phyloP scores from a whole-genome alignment of 768 basidiomycete genomes.

The Stropharia rugosoannulata region DNA sequence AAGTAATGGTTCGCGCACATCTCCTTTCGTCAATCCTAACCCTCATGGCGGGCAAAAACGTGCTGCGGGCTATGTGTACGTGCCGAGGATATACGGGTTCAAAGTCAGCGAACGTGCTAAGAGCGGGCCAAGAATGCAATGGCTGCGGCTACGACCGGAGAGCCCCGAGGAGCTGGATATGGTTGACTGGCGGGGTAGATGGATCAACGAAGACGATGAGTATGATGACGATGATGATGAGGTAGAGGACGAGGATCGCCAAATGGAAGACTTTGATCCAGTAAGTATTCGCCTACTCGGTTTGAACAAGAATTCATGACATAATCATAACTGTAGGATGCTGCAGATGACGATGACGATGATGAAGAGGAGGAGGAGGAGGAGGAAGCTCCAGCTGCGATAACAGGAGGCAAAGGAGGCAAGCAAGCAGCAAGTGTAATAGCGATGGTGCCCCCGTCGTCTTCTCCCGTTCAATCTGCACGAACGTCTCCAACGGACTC shows the following conservation, averaged over 20 bases:
- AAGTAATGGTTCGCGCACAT: slow-evolving; percentile 45
- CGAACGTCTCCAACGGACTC: slow-evolving; percentile 53
- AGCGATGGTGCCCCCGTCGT: slow-evolving; percentile 28
- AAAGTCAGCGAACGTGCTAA: slow-evolving; percentile 94
- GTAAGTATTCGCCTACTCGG: slow-evolving; percentile 36
- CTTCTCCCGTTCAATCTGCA: slow-evolving; percentile 43
- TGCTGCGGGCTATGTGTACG: slow-evolving; percentile 84
- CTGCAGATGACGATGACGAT: slow-evolving; percentile 52
- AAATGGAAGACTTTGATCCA: slow-evolving; percentile 86
- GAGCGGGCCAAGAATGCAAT: slow-evolving; percentile 95
- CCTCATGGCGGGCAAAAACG: slow-evolving; percentile 87
- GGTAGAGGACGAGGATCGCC: slow-evolving; percentile 70
- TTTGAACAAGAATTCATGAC: background rate
- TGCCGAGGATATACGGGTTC: slow-evolving; percentile 95
- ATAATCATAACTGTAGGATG: slow-evolving; percentile 38
- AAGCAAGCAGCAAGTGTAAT: slow-evolving; percentile 10
- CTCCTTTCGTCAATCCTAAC: slow-evolving; percentile 84
- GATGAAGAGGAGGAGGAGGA: slow-evolving; percentile 66
- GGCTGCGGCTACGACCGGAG: slow-evolving; percentile 88
- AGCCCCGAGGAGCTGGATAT: slow-evolving; percentile 76
- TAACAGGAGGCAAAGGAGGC: slow-evolving; percentile 21
- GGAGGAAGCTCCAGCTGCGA: slow-evolving; percentile 47
- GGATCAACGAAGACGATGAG: slow-evolving; percentile 68
- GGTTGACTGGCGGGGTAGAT: slow-evolving; percentile 90
- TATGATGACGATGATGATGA: slow-evolving; percentile 68